phyloP scores from a whole-genome alignment of 2,329 filamentous ascomycete genomes.

The Hymenotorrendiella dingleyae region DNA sequence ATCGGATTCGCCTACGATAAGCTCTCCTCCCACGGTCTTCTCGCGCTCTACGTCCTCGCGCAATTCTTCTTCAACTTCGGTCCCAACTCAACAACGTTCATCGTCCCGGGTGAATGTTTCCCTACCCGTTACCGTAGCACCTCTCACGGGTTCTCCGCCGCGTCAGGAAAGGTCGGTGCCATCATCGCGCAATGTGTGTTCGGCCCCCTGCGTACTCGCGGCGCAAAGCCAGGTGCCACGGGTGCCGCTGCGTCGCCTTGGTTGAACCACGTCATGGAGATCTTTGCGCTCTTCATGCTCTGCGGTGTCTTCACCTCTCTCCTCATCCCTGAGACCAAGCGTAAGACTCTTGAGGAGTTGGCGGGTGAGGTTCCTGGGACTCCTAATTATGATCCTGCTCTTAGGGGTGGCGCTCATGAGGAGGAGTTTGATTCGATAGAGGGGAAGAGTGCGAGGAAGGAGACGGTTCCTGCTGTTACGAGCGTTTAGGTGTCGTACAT shows the following conservation, averaged over 20 bases:
- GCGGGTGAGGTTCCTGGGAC: too few species aligned
- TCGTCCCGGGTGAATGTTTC: constrained; percentile 59
- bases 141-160: constrained; percentile 60
- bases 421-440: too few species aligned
- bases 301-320: constrained; percentile 62
- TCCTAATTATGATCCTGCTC: too few species aligned
- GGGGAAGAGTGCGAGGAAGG: too few species aligned
- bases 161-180: constrained; percentile 61
- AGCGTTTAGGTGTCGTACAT: too few species aligned
- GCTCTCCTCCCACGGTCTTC: constrained; percentile 42
- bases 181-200: constrained; percentile 65
- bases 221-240: constrained; percentile 43
- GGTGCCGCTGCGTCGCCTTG: constrained; percentile 48
- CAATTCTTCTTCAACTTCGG: constrained; percentile 63
- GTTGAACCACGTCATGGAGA: constrained; percentile 69
- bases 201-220: constrained; percentile 54
- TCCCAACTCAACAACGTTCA: constrained; percentile 61
- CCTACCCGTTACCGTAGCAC: constrained; percentile 58
- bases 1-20: constrained; percentile 54
- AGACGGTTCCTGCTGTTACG: too few species aligned
- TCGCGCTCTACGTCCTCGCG: constrained; percentile 57
- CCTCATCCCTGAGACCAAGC: constrained; percentile 73
- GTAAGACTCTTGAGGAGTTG: constrained; percentile 65
- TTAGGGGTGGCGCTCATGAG: too few species aligned
- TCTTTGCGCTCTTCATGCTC: constrained; percentile 78